These are phyloP conservation scores for Toxicodendron radicans DNA, from an alignment of 345 rosid genomes.

Conservation along the genomic window DNA sequence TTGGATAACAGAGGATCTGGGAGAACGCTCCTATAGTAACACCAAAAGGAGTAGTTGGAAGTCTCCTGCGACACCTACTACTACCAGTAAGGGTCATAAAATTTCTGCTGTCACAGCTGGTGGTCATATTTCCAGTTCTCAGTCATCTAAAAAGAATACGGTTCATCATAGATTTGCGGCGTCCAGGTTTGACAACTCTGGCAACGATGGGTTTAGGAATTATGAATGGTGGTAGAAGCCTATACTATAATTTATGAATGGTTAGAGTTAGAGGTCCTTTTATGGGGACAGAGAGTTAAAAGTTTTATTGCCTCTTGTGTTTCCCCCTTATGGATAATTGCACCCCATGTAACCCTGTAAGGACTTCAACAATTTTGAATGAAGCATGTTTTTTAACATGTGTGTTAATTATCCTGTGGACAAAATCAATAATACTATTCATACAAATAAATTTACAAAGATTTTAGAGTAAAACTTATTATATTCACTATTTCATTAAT, in stretches of 20 bases:
- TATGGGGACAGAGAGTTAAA: not conserved
- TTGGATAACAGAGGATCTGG: conserved; percentile 58
- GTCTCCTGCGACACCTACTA: conserved; percentile 47
- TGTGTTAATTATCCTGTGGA: too few species aligned
- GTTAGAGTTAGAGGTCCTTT: not conserved
- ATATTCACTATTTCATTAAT: too few species aligned
- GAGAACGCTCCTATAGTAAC: conserved; percentile 38
- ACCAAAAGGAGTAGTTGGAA: conserved; percentile 31
- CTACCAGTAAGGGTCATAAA: conserved; percentile 26
- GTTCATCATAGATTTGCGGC: conserved; percentile 26
- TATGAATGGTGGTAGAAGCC: conserved; percentile 41
- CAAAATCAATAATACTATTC: too few species aligned
- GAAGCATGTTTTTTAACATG: too few species aligned
- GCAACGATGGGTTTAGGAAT: conserved; percentile 24
- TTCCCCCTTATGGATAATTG: not conserved
- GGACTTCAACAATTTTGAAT: not conserved
- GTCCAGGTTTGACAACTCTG: conserved; percentile 42
- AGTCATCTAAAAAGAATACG: conserved; percentile 14
- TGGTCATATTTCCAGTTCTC: conserved; percentile 25
- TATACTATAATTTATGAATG: not conserved
- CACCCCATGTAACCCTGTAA: conserved; percentile 14
- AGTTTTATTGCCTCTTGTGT: not conserved
- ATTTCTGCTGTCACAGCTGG: conserved; percentile 12
- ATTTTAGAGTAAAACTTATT: too few species aligned
- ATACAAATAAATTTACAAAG: too few species aligned